Evolutionary conservation across 352 stramenopile genomes (phyloP).

Genomic region (Phytopythium sindhum): DNA sequence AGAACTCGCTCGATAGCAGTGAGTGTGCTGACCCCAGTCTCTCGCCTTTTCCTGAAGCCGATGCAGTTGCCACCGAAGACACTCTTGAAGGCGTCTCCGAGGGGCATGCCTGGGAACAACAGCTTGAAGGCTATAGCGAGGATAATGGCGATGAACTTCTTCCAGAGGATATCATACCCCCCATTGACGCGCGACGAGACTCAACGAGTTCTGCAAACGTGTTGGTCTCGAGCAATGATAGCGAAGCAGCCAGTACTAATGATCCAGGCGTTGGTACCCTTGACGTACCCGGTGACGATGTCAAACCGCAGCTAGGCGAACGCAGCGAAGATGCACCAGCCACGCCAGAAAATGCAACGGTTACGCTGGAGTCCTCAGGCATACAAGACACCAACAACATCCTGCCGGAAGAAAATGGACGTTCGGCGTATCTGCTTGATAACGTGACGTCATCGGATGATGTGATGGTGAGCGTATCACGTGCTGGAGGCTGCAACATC

Average conservation of each 20-base stretch:
- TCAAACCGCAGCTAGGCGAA: not conserved
- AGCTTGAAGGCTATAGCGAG: not conserved
- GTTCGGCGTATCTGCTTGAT: not conserved
- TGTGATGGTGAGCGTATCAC: not conserved
- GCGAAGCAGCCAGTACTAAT: not conserved
- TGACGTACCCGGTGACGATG: not conserved
- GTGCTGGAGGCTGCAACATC: not conserved
- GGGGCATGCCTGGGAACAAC: not conserved
- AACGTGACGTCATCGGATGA: not conserved
- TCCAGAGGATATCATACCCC: not conserved
- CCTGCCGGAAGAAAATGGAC: not conserved
- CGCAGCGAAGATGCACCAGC: not conserved
- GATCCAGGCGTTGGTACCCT: not conserved
- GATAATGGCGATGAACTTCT: not conserved
- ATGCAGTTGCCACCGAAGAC: not conserved
- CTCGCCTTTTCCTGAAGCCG: not conserved
- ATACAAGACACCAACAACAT: no score
- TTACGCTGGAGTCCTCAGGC: not conserved
- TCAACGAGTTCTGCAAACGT: not conserved
- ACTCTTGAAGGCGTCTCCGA: not conserved
- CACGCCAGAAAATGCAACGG: not conserved
- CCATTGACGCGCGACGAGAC: not conserved
- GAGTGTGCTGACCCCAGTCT: not conserved
- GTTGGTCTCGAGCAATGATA: not conserved
- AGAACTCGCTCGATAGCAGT: not conserved